Conservation (phyloP, 371 early-diverging fungal species). For the Spraguea lophii region DNA sequence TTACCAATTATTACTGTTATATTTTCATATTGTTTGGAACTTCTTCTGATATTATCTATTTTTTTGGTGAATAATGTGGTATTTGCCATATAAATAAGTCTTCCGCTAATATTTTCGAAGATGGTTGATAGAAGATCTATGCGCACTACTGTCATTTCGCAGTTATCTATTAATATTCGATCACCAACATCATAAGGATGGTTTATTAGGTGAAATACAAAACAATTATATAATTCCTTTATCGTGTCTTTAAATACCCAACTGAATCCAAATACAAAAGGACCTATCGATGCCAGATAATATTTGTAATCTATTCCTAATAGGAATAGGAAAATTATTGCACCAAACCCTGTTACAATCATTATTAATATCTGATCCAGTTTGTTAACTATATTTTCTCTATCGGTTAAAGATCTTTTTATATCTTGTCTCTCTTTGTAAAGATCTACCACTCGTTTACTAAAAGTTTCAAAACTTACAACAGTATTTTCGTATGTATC, state of each 20-base stretch:
- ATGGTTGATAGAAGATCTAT: conserved; percentile 42
- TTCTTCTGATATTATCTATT: conserved; percentile 43
- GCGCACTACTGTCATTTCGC: conserved; percentile 28
- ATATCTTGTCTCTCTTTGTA: conserved; percentile 36
- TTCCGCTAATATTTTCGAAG: conserved; percentile 33
- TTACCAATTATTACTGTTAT: conserved; percentile 18
- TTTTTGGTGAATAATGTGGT: conserved; percentile 24
- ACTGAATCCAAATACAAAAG: conserved; percentile 38
- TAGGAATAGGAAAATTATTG: conserved; percentile 31
- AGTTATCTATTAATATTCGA: conserved; percentile 31
- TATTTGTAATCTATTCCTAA: conserved; percentile 37
- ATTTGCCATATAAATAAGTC: conserved; percentile 40
- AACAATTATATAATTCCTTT: conserved; percentile 44
- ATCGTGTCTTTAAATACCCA: conserved; percentile 46
- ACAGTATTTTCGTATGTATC: conserved; percentile 2
- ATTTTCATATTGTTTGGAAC: conserved; percentile 29
- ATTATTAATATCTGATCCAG: conserved; percentile 33
- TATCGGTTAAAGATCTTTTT: conserved; percentile 34
- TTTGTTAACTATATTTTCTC: conserved; percentile 40
- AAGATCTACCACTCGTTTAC: conserved; percentile 5
- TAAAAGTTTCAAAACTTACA: conserved; percentile 16
- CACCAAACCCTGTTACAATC: conserved; percentile 14
- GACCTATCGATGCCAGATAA: conserved; percentile 38
- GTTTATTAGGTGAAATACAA: conserved; percentile 42
- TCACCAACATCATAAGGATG: conserved; percentile 45